Conservation (phyloP, 345 rosid genomes). For the Brassica rapa region DNA sequence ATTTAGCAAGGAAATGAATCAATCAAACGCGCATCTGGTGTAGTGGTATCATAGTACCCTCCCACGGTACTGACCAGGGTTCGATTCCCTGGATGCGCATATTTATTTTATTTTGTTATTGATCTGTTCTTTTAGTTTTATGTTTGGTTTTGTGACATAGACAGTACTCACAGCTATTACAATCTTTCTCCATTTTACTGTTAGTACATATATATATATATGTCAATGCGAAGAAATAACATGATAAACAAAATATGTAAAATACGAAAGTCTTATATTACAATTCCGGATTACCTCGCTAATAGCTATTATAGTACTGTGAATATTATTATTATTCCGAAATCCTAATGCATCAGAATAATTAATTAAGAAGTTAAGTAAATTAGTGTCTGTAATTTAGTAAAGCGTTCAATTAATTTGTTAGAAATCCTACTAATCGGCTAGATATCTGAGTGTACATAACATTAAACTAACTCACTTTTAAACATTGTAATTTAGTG, state of each 20-base stretch:
- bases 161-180: not conserved
- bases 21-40: conserved; percentile 72
- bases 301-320: not conserved
- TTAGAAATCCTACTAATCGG: not conserved
- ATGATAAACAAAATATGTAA: too few relatives aligned
- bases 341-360: not conserved
- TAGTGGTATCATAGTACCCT: conserved; percentile 99
- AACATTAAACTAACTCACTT: not conserved
- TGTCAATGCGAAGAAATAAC: too few relatives aligned
- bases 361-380: not conserved
- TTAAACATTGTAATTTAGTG: not conserved
- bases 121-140: not conserved
- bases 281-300: not conserved
- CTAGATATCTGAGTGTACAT: not conserved
- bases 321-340: not conserved
- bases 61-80: conserved; percentile 98
- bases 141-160: not conserved
- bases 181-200: too few relatives aligned
- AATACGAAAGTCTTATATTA: not conserved
- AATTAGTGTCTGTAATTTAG: not conserved
- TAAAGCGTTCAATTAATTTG: not conserved
- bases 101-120: not conserved
- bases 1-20: not conserved
- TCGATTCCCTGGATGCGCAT: conserved; percentile 97
- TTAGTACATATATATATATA: too few relatives aligned